phyloP scores from a whole-genome alignment of 2,329 filamentous ascomycete species.

The Rachicladosporium sp. region DNA sequence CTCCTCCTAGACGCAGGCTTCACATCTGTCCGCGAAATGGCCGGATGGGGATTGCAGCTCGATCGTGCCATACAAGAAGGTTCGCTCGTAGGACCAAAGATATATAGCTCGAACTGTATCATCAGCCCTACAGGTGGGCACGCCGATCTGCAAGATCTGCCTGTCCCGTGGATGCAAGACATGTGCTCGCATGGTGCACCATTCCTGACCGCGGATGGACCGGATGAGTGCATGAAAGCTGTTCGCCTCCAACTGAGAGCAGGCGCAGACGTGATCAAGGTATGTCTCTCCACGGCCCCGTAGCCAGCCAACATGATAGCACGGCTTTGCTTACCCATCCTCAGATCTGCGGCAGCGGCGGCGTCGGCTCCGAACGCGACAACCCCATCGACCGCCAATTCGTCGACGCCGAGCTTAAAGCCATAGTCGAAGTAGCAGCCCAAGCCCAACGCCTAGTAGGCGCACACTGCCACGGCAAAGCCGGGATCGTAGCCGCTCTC shows the following conservation, averaged over 20 bases:
- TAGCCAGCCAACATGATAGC: no score
- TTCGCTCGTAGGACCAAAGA: constrained; percentile 34
- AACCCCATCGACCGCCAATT: constrained; percentile 16
- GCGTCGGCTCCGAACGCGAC: constrained; percentile 16
- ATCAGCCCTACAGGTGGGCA: constrained; percentile 40
- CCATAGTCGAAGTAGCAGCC: constrained; percentile 15
- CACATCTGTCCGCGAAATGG: constrained; percentile 40
- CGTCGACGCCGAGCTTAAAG: constrained; percentile 13
- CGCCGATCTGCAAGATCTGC: constrained; percentile 32
- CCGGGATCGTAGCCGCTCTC: constrained; percentile 35
- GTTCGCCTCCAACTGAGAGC: constrained; percentile 34
- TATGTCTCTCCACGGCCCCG: no score
- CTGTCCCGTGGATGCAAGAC: constrained; percentile 23
- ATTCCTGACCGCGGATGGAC: constrained; percentile 33
- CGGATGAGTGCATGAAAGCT: constrained; percentile 32
- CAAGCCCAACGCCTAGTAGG: constrained; percentile 16
- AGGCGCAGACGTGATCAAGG: constrained; percentile 38
- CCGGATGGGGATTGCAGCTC: constrained; percentile 35
- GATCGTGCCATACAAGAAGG: constrained; percentile 33
- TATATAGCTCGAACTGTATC: constrained; percentile 35
- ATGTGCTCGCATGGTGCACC: constrained; percentile 22
- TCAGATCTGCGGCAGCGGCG: constrained; percentile 20
- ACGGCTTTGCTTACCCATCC: no score
- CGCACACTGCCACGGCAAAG: constrained; percentile 33
- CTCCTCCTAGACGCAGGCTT: constrained; percentile 37